Conservation (phyloP, 108 stramenopile species). For the Poteriospumella lacustris region DNA sequence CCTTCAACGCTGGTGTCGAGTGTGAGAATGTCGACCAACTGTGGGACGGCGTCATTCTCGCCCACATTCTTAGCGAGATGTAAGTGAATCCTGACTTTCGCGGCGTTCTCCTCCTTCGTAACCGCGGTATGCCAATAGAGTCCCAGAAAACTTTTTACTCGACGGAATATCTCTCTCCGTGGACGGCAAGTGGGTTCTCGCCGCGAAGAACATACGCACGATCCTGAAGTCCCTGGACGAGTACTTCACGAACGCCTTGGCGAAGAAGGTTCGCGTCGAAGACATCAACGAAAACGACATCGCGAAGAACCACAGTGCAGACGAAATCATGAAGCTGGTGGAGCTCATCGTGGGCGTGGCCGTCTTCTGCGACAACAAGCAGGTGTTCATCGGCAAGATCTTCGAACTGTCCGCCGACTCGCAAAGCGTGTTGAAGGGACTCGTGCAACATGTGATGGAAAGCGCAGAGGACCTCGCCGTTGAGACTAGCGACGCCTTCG, state of each 20-base stretch:
- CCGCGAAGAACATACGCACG: neutral
- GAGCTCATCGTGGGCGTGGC: conserved; percentile 23
- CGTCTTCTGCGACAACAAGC: conserved; percentile 17
- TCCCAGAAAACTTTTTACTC: neutral
- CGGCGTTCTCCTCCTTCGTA: neutral
- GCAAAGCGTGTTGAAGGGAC: neutral
- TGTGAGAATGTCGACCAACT: no score
- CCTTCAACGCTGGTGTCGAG: no score
- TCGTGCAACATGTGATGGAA: conserved; percentile 9
- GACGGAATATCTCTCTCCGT: neutral
- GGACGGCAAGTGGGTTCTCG: neutral
- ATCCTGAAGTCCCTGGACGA: neutral
- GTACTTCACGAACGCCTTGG: conserved; percentile 10
- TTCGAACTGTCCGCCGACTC: neutral
- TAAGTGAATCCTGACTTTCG: neutral
- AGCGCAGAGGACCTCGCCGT: conserved; percentile 1
- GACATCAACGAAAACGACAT: neutral
- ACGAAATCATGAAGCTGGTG: neutral
- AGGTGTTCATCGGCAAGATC: neutral
- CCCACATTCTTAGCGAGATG: neutral
- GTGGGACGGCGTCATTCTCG: neutral
- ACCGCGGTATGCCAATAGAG: neutral
- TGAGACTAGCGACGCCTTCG: no score
- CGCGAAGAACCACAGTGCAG: neutral
- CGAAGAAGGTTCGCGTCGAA: neutral